Percentiles rank a stretch among this genome's conserved stretches.
Evolutionary conservation across 805 yeast genomes (phyloP).

Genomic region (Candida koratica): DNA sequence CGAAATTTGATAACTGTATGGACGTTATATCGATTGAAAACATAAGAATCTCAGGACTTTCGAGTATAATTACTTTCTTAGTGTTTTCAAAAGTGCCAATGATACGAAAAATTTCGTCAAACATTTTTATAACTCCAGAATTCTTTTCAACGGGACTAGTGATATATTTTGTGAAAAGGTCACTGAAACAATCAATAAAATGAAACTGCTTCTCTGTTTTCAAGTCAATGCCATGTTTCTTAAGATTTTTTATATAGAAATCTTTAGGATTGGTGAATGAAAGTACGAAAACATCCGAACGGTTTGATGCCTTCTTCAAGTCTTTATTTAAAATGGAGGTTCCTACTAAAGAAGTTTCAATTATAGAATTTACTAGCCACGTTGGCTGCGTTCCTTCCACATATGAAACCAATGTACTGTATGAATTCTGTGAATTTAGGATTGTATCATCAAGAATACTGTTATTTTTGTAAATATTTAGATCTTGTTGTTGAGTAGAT

Average conservation of each 20-base stretch:
- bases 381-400: constrained; percentile 53
- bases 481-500: constrained; percentile 52
- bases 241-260: constrained; percentile 30
- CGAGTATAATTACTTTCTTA: constrained; percentile 35
- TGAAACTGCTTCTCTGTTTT: constrained; percentile 23
- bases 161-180: constrained; percentile 37
- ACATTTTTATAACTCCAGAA: constrained; percentile 15
- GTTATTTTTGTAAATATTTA: constrained; percentile 49
- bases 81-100: constrained; percentile 5
- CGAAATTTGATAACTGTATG: constrained; percentile 29
- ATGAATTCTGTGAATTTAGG: constrained; percentile 16
- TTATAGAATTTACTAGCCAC: constrained; percentile 56
- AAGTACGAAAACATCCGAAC: constrained; percentile 31
- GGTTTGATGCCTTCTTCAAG: constrained; percentile 16
- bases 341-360: constrained; percentile 50
- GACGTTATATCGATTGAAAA: constrained; percentile 38
- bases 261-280: constrained; percentile 35
- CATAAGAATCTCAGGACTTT: constrained; percentile 46
- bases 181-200: constrained; percentile 46
- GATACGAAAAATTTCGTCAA: constrained; percentile 16
- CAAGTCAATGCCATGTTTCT: constrained; percentile 38
- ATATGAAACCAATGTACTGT: constrained; percentile 26
- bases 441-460: constrained; percentile 35
- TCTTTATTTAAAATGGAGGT: constrained; percentile 40
- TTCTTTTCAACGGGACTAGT: constrained; percentile 20